Base-by-base conservation (phyloP, 768 basidiomycete genomes). In the Xerocomellus dryophilus region DNA sequence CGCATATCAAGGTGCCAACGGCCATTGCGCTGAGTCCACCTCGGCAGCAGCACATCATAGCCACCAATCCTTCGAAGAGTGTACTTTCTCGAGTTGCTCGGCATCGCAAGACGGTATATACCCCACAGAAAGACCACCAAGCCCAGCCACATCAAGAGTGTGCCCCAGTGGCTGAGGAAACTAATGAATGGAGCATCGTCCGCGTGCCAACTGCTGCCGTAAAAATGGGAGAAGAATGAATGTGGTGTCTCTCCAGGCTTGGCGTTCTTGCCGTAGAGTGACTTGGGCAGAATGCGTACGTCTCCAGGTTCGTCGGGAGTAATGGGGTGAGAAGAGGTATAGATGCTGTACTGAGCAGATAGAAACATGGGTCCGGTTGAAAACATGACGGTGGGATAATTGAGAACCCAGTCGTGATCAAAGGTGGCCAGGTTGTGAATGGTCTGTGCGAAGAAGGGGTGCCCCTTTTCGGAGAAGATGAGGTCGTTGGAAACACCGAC, bases 321-420 rank as follows among this genome's bases (percentile, higher is more conserved):
- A 14, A 75, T 75, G 29, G 83, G 80, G 51, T 90, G 82, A 11
- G 85, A 79, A 5, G 88, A 77, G 6, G 82, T 81, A 72, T 90
- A 98, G 47, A 95, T 78, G 39, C 92, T 90, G 70, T 96, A 96
- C 68, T 97, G 93, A 3, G 88, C 85, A 1, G 95, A 98, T 12
- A 99, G 75, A 73, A 98, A 99, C 97, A 99, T 99, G 64, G 97
- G 97, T 1, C 96, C 96, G 0, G 97, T 99, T 49, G 93, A 93
- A 74, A 99, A 99, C 97, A 99, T 99, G 76, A 99, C 97, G 25
- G 97, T 99, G 31, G 97, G 97, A 63, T 99, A 99, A 73, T 98
- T 97, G 67, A 95, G 83, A 50, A 97, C 71, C 86, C 92, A 99
- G 48, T 84, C 82, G 69, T 96, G 92, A 74, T 98, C 92, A 68